phyloP scores from a whole-genome alignment of 2,329 filamentous ascomycete species.

The Sporothrix globosa region DNA sequence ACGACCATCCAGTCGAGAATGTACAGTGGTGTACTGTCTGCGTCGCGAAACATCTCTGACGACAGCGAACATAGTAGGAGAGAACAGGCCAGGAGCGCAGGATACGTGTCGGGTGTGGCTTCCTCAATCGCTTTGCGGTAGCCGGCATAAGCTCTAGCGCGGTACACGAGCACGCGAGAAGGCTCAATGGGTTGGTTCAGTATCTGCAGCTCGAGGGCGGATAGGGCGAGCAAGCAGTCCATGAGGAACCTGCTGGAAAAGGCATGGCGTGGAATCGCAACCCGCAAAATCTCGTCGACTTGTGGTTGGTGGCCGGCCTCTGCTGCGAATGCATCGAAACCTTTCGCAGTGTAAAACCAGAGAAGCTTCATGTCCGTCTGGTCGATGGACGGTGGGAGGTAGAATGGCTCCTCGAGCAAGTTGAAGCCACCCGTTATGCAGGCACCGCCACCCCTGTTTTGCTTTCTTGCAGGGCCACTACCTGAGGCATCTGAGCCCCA shows the following conservation, averaged over 20 bases:
- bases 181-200: slow-evolving; percentile 45
- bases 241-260: slow-evolving; percentile 59
- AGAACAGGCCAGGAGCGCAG: slow-evolving; percentile 57
- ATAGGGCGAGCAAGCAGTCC: slow-evolving; percentile 57
- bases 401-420: slow-evolving; percentile 43
- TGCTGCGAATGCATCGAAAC: slow-evolving; percentile 52
- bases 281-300: slow-evolving; percentile 51
- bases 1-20: slow-evolving; percentile 61
- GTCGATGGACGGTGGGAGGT: slow-evolving; percentile 43
- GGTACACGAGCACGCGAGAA: slow-evolving; percentile 50
- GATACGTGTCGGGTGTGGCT: slow-evolving; percentile 51
- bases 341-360: slow-evolving; percentile 58
- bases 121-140: slow-evolving; percentile 57
- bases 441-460: neutral
- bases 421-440: slow-evolving; percentile 40
- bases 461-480: neutral
- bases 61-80: slow-evolving; percentile 56
- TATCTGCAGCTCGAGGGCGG: slow-evolving; percentile 54
- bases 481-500: neutral
- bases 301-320: slow-evolving; percentile 43
- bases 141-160: slow-evolving; percentile 54
- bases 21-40: slow-evolving; percentile 50
- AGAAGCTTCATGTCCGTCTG: slow-evolving; percentile 57
- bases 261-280: slow-evolving; percentile 54
- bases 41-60: slow-evolving; percentile 56